phyloP scores from a whole-genome alignment of 2,329 filamentous ascomycete genomes.

The Phyllosticta citribraziliensis region DNA sequence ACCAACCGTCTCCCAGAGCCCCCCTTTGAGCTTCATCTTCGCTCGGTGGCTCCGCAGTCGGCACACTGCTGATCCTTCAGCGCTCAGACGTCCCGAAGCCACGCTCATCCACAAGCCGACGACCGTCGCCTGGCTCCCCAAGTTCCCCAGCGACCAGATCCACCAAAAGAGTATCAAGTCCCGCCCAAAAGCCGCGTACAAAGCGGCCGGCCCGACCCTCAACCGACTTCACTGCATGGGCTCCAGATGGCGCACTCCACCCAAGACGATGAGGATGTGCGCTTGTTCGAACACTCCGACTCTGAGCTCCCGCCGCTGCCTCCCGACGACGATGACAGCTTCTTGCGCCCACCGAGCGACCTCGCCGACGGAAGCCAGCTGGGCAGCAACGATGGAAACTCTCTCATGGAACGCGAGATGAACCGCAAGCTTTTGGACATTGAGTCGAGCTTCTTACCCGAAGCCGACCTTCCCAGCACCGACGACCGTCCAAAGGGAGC shows the following conservation, averaged over 20 bases:
- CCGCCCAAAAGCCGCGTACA: neutral
- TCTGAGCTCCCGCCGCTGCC: constrained; percentile 32
- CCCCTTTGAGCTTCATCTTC: constrained; percentile 7
- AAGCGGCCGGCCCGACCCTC: neutral
- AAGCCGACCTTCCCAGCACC: constrained; percentile 37
- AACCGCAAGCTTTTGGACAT: constrained; percentile 50
- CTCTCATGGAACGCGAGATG: constrained; percentile 49
- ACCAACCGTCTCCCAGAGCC: neutral
- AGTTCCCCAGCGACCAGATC: neutral
- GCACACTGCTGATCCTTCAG: constrained; percentile 8
- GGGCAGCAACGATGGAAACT: constrained; percentile 28
- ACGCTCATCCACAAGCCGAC: neutral
- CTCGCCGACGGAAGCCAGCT: constrained; percentile 20
- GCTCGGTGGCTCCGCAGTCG: constrained; percentile 3
- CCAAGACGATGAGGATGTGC: constrained; percentile 24
- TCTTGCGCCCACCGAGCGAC: constrained; percentile 20
- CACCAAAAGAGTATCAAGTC: neutral
- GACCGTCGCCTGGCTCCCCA: neutral
- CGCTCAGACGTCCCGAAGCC: constrained; percentile 1
- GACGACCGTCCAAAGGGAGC: constrained; percentile 18
- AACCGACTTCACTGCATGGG: constrained; percentile 10
- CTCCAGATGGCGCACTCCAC: constrained; percentile 18
- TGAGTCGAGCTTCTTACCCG: constrained; percentile 54
- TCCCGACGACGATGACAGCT: constrained; percentile 30
- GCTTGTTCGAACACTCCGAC: constrained; percentile 24